phyloP scores from a whole-genome alignment of 2,329 filamentous ascomycete genomes.

The Aspergillus viridinutans region DNA sequence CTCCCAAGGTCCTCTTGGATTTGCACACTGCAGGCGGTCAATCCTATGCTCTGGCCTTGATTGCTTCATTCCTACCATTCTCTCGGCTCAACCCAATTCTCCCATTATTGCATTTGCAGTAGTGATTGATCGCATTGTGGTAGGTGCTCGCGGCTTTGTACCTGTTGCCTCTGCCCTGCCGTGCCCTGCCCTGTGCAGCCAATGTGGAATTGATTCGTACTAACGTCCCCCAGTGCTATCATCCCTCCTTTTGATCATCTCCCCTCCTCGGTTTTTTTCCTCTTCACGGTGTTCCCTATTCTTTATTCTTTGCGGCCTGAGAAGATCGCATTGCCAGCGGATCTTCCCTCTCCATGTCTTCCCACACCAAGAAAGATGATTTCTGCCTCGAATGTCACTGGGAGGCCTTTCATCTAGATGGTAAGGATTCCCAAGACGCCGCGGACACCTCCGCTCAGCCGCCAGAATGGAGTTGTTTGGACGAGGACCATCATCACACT shows the following conservation, averaged over 20 bases:
- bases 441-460: constrained; percentile 17
- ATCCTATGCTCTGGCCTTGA: constrained; percentile 10
- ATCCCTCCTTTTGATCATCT: not conserved
- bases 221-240: not conserved
- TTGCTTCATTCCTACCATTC: constrained; percentile 6
- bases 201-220: not conserved
- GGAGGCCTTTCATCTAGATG: constrained; percentile 36
- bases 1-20: constrained; percentile 19
- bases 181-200: not conserved
- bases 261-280: not conserved
- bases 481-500: constrained; percentile 26
- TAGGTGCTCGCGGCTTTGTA: not conserved
- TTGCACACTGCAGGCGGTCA: constrained; percentile 13
- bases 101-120: too few species aligned
- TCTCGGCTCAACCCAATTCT: not conserved
- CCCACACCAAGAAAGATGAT: constrained; percentile 27
- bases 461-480: constrained; percentile 27
- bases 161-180: not conserved
- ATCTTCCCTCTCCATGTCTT: constrained; percentile 24
- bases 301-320: not conserved
- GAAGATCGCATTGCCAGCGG: not conserved
- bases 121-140: not conserved
- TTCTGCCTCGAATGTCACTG: constrained; percentile 42
- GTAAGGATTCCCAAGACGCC: constrained; percentile 22
- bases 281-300: not conserved